Conservation (phyloP, 306 rosid genomes). For the Hippophae tibetana region DNA sequence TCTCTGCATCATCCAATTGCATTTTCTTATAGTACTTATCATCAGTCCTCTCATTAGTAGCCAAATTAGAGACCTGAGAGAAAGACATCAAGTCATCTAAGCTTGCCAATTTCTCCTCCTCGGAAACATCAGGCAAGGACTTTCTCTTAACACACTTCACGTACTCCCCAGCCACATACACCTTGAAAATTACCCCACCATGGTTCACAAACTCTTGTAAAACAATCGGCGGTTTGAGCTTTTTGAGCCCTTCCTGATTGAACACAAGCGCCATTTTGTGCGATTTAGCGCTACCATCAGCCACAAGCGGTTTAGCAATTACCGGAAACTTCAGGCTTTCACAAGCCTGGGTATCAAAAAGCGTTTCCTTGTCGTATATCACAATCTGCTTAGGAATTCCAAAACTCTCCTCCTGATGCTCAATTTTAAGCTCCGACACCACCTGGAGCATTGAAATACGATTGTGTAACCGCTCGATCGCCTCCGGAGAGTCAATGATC, state of each 20-base stretch:
- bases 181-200: slow-evolving; percentile 91
- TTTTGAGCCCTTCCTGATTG: slow-evolving; percentile 45
- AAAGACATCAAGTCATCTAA: slow-evolving; percentile 52
- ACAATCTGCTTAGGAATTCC: slow-evolving; percentile 93
- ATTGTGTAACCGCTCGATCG: slow-evolving; percentile 76
- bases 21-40: slow-evolving; percentile 66
- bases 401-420: slow-evolving; percentile 40
- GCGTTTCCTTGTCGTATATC: slow-evolving; percentile 63
- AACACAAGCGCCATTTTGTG: slow-evolving; percentile 79
- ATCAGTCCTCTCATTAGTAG: slow-evolving; percentile 41
- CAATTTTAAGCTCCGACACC: slow-evolving; percentile 64
- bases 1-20: slow-evolving; percentile 67
- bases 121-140: slow-evolving; percentile 75
- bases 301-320: slow-evolving; percentile 74
- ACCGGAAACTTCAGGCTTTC: slow-evolving; percentile 71
- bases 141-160: slow-evolving; percentile 80
- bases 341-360: slow-evolving; percentile 47
- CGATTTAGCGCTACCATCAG: slow-evolving; percentile 86
- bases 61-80: slow-evolving; percentile 74
- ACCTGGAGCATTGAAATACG: slow-evolving; percentile 92
- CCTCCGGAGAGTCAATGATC: slow-evolving; percentile 60
- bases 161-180: slow-evolving; percentile 63
- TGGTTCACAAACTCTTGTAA: slow-evolving; percentile 86
- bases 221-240: slow-evolving; percentile 76
- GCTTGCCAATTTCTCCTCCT: slow-evolving; percentile 53